Percentiles rank a stretch among this genome's conserved stretches.
Conservation (phyloP, 1,284 basidiomycete species). For the Tranzscheliella williamsii region DNA sequence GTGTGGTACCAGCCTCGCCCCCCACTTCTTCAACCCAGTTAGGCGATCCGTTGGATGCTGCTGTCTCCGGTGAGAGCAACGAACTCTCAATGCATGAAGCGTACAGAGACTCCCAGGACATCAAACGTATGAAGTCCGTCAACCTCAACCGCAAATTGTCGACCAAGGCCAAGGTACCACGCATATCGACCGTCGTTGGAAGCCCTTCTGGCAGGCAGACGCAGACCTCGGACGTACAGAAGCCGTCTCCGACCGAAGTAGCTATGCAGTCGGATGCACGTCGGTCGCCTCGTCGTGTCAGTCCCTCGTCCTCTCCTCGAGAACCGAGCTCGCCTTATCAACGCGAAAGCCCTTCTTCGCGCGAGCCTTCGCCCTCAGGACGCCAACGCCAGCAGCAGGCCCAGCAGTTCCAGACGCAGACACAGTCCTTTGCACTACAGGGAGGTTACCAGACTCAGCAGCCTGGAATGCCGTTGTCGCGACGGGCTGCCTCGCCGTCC, state of each 20-base stretch:
- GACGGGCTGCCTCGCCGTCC: slow-evolving; percentile 21
- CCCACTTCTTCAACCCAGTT: slow-evolving; percentile 14
- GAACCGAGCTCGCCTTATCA: slow-evolving; percentile 26
- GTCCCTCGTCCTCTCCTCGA: slow-evolving; percentile 17
- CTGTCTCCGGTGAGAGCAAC: slow-evolving; percentile 8
- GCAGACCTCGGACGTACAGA: slow-evolving; percentile 36
- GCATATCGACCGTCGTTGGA: slow-evolving; percentile 92
- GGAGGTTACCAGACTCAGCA: slow-evolving; percentile 18
- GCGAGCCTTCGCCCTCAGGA: slow-evolving; percentile 23
- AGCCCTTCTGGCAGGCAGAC: slow-evolving; percentile 72
- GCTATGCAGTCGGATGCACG: slow-evolving; percentile 18
- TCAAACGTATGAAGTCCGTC: slow-evolving; percentile 88
- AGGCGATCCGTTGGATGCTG: slow-evolving; percentile 4
- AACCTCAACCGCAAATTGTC: slow-evolving; percentile 87
- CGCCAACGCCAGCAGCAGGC: slow-evolving; percentile 10
- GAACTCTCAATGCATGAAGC: slow-evolving; percentile 62
- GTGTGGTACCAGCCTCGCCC: slow-evolving; percentile 79
- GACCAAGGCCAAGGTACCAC: slow-evolving; percentile 85
- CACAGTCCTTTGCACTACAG: slow-evolving; percentile 5
- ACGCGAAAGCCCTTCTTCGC: slow-evolving; percentile 16
- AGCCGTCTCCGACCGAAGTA: slow-evolving; percentile 32
- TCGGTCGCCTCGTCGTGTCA: slow-evolving; percentile 22
- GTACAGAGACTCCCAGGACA: slow-evolving; percentile 83
- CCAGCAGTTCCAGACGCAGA: background rate
- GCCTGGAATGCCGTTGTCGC: slow-evolving; percentile 6